Evolutionary conservation across 1,284 basidiomycete genomes (phyloP), one percentile per base, ranked within the genome.

Genomic region (Apiotrichum gracile): DNA sequence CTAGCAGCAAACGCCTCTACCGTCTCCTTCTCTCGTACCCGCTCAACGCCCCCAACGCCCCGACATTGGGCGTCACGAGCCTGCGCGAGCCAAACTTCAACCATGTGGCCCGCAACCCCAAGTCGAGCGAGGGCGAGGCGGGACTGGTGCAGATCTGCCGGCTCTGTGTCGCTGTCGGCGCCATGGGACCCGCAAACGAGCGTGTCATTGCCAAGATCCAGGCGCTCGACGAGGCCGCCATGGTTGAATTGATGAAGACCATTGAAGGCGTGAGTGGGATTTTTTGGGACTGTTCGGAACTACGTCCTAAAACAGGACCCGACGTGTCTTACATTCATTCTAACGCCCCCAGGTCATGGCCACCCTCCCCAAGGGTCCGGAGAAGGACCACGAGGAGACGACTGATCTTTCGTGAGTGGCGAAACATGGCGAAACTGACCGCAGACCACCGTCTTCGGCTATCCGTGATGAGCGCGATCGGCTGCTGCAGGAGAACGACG

Each of bases 241-340:
- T 73, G 68, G 66, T 67, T 37, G 64, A 68, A 52, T 56, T 75
- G 51, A 75, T 75, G 73, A 65, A 65, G 52, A 66, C 66, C 22
- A 72, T 75, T 24, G 69, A 73, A 45, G 66, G 65, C 38, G 70
- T 74, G 46, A 58, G 66, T 61, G 5, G 17, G 21, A 8, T 17
- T 41, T 21, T 16, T 19, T 42, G 7, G 29, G 27, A 22, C 13
- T 22, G 13, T 24, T 39, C 10, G 34, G 33, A 19, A 25, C 12
- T 31, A 22, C 16, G 21, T 27, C 9, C 3, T 22, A 17, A 26
- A 26, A 31, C 7, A 31, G 13, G 13, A 34, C 17, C 9, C n/a
- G 37, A 10, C 37, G 19, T 21, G 37, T 38, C 19, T 38, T 19
- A 38, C n/a, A 8, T 8, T 38, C 37, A 38, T 21, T 21, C 37